Base-by-base conservation (phyloP, 805 yeast genomes). In the Pichia deserticola region DNA sequence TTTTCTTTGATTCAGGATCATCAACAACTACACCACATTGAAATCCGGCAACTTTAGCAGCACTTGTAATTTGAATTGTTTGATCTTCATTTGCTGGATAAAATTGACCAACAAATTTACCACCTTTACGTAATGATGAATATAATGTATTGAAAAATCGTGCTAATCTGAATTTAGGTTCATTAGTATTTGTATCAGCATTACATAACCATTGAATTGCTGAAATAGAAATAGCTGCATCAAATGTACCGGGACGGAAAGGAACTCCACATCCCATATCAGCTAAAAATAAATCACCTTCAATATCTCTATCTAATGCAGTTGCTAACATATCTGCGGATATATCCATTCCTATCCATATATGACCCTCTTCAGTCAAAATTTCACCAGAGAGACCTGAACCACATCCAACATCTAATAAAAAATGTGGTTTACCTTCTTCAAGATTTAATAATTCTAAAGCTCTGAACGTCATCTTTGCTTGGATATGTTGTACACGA, bases 201-300 rank as follows among this genome's bases (percentile, higher is more conserved):
- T 93, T 93, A 72, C 97, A 90, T 40, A 93, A 77, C 99, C 99
- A 93, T 67, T 93, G 99, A 46, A 93, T 89, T 11, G 95, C 99
- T 36, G 95, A 85, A 54, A 93, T 89, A 29, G 95, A 84, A 34
- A 93, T 87, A 1, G 96, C 98, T 1, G 97, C 97, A 66, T 93
- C 99, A 65, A 92, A 93, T 0, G 96, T 76, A 45, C 99, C 99
- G 3, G 98, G 88, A 62, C 99, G 76, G 62, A 93, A 93, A 5
- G 98, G 98, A 3, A 93, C 76, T 35, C 99, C 99, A 48, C 76
- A 74, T 32, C 99, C 99, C 76, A 93, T 86, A 71, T 93, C 99
- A 36, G 89, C 85, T 49, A 93, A 71, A 64, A 93, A 84, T 55
- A 93, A 68, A 65, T 93, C 99, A 12, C 99, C 99, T 49, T 89